Evolutionary conservation across 208 protist genomes (phyloP), one percentile per base, ranked within the genome.

Genomic region (Dictyostelium gargantuum): DNA sequence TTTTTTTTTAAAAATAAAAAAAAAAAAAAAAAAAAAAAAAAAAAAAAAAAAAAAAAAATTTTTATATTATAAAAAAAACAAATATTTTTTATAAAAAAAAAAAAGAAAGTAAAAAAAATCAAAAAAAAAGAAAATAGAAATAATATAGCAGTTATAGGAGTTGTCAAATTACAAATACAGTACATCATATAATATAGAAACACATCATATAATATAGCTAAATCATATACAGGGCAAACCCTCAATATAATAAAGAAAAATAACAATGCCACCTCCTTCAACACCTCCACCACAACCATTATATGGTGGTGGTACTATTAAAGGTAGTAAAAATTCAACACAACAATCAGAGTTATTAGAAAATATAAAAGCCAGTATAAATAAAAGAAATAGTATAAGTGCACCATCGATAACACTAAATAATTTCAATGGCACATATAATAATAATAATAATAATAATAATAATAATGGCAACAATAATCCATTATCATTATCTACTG

Each of bases 311-410:
- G n/a, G 58, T 19, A 9, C 15, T 17, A 29, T 23, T 0, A 17
- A 26, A 19, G 29, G n/a, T 66, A 29, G 58, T 35, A 66, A 66
- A 19, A n/a, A 66, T 35, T 13, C n/a, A 66, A 38, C n/a, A 66
- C 58, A 66, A 66, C 58, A 66, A 66, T 66, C 63, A 48, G 77
- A 84, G 52, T 40, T 84, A 26, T 29, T 84, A 29, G 77, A 84
- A 70, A 61, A 54, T 50, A 70, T 84, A 8, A 84, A 84, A 58
- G 54, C 50, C 50, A n/a, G 42, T 19, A 84, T 84, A 40, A 84
- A 84, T 46, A 84, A 84, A 54, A 44, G 77, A 70, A 84, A 84
- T 38, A 84, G 77, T 84, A 23, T 84, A 19, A 32, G 63, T 23
- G 35, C 58, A 35, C 58, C 58, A 19, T 66, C 58, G 13, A 66